Base-by-base conservation (phyloP, 2,329 filamentous ascomycete species). In the Scedosporium aurantiacum region DNA sequence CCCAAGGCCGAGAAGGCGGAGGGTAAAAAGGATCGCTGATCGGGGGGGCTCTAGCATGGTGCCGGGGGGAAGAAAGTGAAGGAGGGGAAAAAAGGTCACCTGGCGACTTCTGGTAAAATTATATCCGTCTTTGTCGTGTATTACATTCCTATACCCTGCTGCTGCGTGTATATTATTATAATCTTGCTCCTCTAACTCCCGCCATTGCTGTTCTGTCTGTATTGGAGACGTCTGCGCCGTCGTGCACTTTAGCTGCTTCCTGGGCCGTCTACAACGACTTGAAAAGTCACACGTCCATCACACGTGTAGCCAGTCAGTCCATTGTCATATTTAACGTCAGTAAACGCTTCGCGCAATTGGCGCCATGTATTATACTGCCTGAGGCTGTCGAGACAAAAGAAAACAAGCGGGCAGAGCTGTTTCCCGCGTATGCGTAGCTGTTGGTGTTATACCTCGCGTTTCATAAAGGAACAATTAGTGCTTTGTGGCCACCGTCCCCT, bases 21-120 rank as follows among this genome's bases (percentile, higher is more conserved):
- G 60, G 71, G 68, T 60, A 83, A 82, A 73, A 84, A 84, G 69
- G 73, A 78, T 54, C 72, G 76, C 64, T 81, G 67, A 69, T 7
- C 12, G 1, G 50, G 23, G 43, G n/a, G 18, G 4, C 5, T 10
- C 18, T 10, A 54, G 12, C 21, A 27, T 18, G 18, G 32, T 12
- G 32, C 10, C 3, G 32, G 4, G 8, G 32, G 32, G 5, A 12
- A 37, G 32, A 37, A 12, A 37, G 10, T 37, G 10, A 12, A 10
- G 10, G 32, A 12, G 32, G 27, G 27, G 27, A 28, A 37, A 37
- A 37, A 37, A 12, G 32, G 32, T 37, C 10, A 37, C 32, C 32
- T 12, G 32, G 32, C 32, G 32, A 37, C 32, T 37, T 37, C 10
- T 37, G 32, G 32, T 32, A 37, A 37, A 47, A 47, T 47, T 47